Base-by-base conservation (phyloP, 331 rosid species). In the Quercus tomentella region DNA sequence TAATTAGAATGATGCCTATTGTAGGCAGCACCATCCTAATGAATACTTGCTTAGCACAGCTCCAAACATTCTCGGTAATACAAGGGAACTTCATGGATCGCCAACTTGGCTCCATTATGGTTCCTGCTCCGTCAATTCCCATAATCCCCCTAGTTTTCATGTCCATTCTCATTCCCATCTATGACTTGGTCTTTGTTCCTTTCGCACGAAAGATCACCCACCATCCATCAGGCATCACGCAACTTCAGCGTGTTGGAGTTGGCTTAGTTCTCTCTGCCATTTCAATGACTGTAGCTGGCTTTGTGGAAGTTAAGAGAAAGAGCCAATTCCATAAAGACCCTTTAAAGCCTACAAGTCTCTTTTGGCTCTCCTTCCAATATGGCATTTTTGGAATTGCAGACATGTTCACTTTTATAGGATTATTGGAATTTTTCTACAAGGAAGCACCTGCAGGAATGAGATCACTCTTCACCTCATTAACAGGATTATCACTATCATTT, bases 31-130 rank as follows among this genome's bases (percentile, higher is more conserved):
- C 99, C 52, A 89, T 95, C 66, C 87, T 95, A 73, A 88, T 95
- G 90, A 95, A 95, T 90, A 95, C 99, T 1, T 92, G 97, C 73
- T 69, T 95, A 68, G 99, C 99, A 26, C 99, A 95, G 30, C 97
- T 94, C 45, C 98, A 94, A 63, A 94, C 98, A 61, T 94, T 92
- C 84, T 94, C 98, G 31, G 90, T 95, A 21, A 89, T 86, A 75
- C 97, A 95, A 87, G 98, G 97, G 25, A 85, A 69, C 66, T 49
- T 77, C 33, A 91, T 90, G 96, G 77, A 92, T 84, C 91, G 82
- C 4, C 72, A 87, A 26, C 78, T 94, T 26, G 97, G 96, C 55
- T 72, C 83, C 26, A 33, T 89, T 2, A 80, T 82, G 9, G 90
- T 95, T 18, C 99, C 99, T 0, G 91, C 97, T 3, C 87, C 97